Conservation (phyloP, 1,284 basidiomycete genomes). For the Rhodotorula mucilaginosa region DNA sequence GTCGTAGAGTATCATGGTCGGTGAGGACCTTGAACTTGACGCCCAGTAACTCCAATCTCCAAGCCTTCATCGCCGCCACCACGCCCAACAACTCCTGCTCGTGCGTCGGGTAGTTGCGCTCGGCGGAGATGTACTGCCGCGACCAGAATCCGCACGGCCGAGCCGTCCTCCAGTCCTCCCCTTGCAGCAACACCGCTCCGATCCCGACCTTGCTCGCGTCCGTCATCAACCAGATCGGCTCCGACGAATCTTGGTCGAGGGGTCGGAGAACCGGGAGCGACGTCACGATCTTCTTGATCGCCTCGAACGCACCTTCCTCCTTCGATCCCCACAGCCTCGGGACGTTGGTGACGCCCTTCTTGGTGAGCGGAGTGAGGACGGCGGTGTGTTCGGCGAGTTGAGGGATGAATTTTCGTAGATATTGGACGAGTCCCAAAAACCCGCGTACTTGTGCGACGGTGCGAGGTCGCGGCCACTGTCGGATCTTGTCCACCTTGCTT, state of each 20-base stretch:
- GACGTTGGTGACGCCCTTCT: slow-evolving; percentile 26
- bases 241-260: slow-evolving; percentile 45
- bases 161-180: slow-evolving; percentile 12
- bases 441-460: slow-evolving; percentile 46
- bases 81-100: neutral
- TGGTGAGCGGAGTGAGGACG: slow-evolving; percentile 49
- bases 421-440: slow-evolving; percentile 52
- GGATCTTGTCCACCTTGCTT: slow-evolving; percentile 47
- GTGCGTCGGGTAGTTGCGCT: slow-evolving; percentile 34
- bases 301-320: slow-evolving; percentile 43
- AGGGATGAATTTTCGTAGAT: slow-evolving; percentile 50
- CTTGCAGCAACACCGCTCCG: slow-evolving; percentile 27
- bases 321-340: slow-evolving; percentile 1
- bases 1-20: neutral
- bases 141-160: slow-evolving; percentile 30
- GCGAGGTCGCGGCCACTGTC: slow-evolving; percentile 49
- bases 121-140: slow-evolving; percentile 21
- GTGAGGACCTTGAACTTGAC: neutral
- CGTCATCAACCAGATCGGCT: slow-evolving; percentile 14
- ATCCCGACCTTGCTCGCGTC: slow-evolving; percentile 17
- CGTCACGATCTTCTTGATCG: slow-evolving; percentile 48
- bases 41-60: neutral
- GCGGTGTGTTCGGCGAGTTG: slow-evolving; percentile 47
- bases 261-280: slow-evolving; percentile 47
- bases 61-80: neutral